Base-by-base conservation (phyloP, 352 stramenopile genomes). In the Pythium guiyangense region DNA sequence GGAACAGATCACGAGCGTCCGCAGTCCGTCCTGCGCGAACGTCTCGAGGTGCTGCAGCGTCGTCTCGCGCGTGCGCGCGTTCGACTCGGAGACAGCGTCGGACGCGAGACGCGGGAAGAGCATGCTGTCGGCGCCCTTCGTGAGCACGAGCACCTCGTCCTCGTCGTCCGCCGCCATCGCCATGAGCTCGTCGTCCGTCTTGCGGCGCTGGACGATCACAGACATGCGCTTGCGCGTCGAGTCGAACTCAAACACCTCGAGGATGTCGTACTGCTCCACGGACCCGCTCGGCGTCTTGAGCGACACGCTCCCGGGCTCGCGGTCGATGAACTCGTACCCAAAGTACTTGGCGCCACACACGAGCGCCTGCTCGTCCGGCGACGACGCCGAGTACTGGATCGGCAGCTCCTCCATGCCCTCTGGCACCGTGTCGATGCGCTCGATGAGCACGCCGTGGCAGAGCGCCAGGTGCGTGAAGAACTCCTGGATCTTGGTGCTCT, bases 391-490 rank as follows among this genome's bases (percentile, higher is more conserved):
- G 55, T 97, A 97, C 25, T 77, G 60, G 39, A 87, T 73, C 6
- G 76, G 62, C 2, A 64, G 66, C 27, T 69, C 65, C 25, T 78
- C 69, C 66, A 76, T 72, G 46, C 69, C 67, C 8, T 77, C 72
- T 2, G 59, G 49, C 69, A 85, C 54, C 6, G 60, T 65, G 3
- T 96, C 67, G 59, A 97, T 85, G 31, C 88, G 91, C 60, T 99
- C 97, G 20, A 98, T 96, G 20, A 99, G 79, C 25, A 99, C 96
- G 49, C 96, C 98, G 73, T 99, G 93, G 46, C 92, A 98, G 15
- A 98, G 61, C 18, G 88, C 89, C 49, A 98, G 56, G 59, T 94
- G 73, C 2, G 69, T 86, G 57, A 94, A 92, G 57, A 97, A 97
- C 35, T 92, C 69, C 22, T 74, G 69, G 35, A 96, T 88, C 58